Percentiles rank a stretch among this genome's conserved stretches.
Conservation (phyloP, 1,139 yeast species). For the Hemisphaericaspora subhashii region DNA sequence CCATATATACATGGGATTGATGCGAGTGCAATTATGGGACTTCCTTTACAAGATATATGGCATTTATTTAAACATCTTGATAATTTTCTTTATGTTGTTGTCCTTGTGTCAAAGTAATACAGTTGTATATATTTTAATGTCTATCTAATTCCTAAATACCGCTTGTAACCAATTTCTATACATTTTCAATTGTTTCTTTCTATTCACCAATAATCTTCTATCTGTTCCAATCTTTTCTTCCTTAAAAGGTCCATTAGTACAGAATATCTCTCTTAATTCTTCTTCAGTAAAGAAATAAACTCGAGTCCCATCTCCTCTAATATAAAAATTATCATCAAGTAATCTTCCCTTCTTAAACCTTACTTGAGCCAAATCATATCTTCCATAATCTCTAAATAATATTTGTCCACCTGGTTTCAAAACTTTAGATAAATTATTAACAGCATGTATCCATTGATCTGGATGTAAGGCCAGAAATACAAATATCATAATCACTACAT, state of each 20-base stretch:
- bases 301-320: constrained; percentile 97
- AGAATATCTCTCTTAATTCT: constrained; percentile 76
- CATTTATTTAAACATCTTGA: constrained; percentile 60
- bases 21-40: constrained; percentile 37
- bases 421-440: constrained; percentile 63
- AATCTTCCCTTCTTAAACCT: constrained; percentile 87
- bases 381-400: constrained; percentile 89
- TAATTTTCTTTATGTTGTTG: constrained; percentile 68
- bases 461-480: constrained; percentile 94
- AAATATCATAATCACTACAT: constrained; percentile 88
- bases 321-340: constrained; percentile 88
- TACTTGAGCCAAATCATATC: constrained; percentile 94
- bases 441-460: constrained; percentile 83
- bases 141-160: constrained; percentile 49
- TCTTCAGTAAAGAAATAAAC: constrained; percentile 97
- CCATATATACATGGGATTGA: constrained; percentile 67
- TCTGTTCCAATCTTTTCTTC: constrained; percentile 85
- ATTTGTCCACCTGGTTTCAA: constrained; percentile 93
- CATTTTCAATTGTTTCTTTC: constrained; percentile 92
- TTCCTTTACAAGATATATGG: constrained; percentile 56
- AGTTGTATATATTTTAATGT: neutral
- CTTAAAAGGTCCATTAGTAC: constrained; percentile 54
- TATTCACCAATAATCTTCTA: constrained; percentile 83
- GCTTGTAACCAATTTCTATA: constrained; percentile 97
- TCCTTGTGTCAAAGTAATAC: constrained; percentile 5